phyloP scores from a whole-genome alignment of 2,329 filamentous ascomycete genomes.

The Stachybotrys chlorohalonatus region DNA sequence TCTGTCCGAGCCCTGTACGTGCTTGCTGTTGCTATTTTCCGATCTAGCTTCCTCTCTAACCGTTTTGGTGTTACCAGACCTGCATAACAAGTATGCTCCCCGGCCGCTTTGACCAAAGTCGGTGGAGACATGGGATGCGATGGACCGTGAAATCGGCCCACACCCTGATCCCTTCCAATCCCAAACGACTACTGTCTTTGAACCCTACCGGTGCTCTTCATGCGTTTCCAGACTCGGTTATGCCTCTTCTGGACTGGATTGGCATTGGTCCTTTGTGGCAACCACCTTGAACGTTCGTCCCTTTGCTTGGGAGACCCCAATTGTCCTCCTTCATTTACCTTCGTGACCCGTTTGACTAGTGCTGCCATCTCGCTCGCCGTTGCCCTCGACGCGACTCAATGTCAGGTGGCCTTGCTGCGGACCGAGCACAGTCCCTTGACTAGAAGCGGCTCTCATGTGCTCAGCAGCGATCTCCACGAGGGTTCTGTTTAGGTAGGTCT shows the following conservation, averaged over 20 bases:
- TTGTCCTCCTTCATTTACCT: neutral
- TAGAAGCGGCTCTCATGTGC: neutral
- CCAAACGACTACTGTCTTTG: slow-evolving; percentile 1
- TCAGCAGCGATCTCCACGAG: neutral
- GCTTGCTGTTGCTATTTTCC: slow-evolving; percentile 1
- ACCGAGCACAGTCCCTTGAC: neutral
- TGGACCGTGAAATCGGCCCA: slow-evolving; percentile 1
- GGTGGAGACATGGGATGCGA: slow-evolving; percentile 1
- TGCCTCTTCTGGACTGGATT: neutral
- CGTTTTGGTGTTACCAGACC: neutral
- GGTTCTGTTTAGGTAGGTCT: neutral
- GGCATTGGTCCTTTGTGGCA: neutral
- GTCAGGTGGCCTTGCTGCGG: neutral
- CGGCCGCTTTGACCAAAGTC: slow-evolving; percentile 1
- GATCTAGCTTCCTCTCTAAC: neutral
- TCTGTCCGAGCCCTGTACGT: neutral
- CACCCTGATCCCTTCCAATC: neutral
- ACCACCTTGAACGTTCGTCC: neutral
- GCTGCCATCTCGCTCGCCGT: neutral
- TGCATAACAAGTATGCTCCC: neutral
- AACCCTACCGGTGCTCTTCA: slow-evolving; percentile 1
- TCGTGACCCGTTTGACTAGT: neutral
- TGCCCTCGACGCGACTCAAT: neutral
- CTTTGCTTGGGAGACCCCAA: neutral
- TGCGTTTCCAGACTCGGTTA: neutral